Percentiles rank a stretch among this genome's conserved stretches.
Evolutionary conservation across 2,329 filamentous ascomycete species (phyloP).

Genomic region (Plenodomus lindquistii): DNA sequence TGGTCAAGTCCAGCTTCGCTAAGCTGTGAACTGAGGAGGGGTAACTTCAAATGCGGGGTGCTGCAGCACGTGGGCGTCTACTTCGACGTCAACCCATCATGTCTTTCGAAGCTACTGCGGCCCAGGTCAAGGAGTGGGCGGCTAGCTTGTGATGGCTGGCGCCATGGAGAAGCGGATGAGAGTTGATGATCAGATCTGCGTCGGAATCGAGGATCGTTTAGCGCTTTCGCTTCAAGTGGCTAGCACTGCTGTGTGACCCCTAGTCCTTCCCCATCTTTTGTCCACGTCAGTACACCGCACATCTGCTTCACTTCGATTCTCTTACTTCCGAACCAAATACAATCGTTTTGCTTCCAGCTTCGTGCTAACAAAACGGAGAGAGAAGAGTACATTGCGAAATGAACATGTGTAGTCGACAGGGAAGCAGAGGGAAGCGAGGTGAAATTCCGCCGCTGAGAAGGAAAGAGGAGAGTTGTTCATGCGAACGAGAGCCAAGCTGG

Average conservation of each 20-base stretch:
- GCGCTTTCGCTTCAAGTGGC: not conserved
- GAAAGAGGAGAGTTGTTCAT: no score
- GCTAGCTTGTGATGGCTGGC: constrained; percentile 11
- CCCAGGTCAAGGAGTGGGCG: constrained; percentile 1
- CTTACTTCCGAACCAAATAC: no score
- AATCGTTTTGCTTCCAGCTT: no score
- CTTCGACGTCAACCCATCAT: constrained; percentile 19
- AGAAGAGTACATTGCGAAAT: no score
- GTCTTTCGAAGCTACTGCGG: constrained; percentile 5
- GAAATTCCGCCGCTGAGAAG: no score
- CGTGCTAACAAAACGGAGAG: no score
- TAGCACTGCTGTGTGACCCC: not conserved
- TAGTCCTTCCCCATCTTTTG: not conserved
- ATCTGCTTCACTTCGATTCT: no score
- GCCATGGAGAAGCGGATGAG: constrained; percentile 1
- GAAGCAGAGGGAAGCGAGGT: no score
- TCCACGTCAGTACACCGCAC: no score
- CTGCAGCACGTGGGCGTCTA: constrained; percentile 26
- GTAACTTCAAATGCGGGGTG: constrained; percentile 32
- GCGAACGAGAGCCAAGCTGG: no score
- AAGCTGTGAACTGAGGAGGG: constrained; percentile 33
- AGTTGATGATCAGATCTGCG: not conserved
- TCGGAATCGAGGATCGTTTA: not conserved
- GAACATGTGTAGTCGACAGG: no score
- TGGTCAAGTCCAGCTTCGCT: constrained; percentile 6